Conservation (phyloP, 2,329 filamentous ascomycete species). For the Penicillium sp. region DNA sequence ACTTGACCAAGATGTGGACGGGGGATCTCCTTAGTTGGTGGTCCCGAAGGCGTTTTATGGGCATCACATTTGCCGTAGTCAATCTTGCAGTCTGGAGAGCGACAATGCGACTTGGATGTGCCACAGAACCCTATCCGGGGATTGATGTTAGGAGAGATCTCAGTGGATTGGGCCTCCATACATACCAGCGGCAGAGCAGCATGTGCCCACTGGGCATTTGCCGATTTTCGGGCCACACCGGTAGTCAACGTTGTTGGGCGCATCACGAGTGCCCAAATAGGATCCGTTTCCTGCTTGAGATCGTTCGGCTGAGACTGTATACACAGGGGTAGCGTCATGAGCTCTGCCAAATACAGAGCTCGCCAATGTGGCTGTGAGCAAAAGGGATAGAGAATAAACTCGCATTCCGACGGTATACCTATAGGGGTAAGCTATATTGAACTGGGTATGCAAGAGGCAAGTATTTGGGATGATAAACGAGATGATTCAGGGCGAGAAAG, state of each 20-base stretch:
- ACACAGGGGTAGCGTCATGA: not conserved
- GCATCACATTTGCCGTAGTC: constrained; percentile 42
- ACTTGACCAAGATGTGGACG: constrained; percentile 37
- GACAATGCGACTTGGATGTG: constrained; percentile 36
- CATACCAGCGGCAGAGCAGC: constrained; percentile 41
- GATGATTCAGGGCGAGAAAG: not conserved
- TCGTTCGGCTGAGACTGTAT: not conserved
- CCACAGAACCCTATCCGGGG: constrained; percentile 38
- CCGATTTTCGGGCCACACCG: constrained; percentile 37
- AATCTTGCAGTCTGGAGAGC: constrained; percentile 41
- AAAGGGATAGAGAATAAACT: not conserved
- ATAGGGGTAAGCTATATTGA: constrained; percentile 4
- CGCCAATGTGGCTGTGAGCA: constrained; percentile 10
- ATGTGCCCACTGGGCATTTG: constrained; percentile 34
- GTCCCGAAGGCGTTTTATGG: constrained; percentile 33
- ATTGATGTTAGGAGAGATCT: not conserved
- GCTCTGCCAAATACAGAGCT: constrained; percentile 3
- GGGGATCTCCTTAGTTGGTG: constrained; percentile 33
- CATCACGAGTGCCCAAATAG: constrained; percentile 16
- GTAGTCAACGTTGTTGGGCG: constrained; percentile 17
- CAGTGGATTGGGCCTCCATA: not conserved
- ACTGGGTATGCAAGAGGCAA: not conserved
- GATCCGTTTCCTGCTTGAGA: not conserved
- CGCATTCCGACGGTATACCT: constrained; percentile 6
- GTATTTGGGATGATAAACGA: not conserved